Evolutionary conservation across 257 asterid genomes (phyloP).

Genomic region (Petunia secreta): DNA sequence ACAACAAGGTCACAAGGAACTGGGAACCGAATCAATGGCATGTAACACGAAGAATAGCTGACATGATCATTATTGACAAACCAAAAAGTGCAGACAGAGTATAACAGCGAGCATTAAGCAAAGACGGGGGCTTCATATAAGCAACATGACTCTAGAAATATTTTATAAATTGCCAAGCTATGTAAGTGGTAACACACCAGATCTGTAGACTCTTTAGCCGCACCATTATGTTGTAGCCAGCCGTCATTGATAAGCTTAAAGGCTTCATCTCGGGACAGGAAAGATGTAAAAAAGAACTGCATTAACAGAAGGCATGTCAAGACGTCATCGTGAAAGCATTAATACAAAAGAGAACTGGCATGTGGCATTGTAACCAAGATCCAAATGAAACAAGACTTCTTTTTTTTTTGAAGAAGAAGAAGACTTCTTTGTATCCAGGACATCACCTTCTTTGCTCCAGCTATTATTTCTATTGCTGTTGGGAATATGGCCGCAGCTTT

Average conservation of each 20-base stretch:
- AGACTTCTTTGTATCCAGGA: not conserved
- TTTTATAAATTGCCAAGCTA: slow-evolving; percentile 4
- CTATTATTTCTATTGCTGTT: slow-evolving; percentile 87
- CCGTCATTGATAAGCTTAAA: slow-evolving; percentile 90
- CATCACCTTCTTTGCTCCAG: slow-evolving; percentile 85
- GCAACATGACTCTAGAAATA: not conserved
- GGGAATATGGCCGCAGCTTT: slow-evolving; percentile 93
- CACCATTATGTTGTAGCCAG: slow-evolving; percentile 62
- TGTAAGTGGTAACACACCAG: slow-evolving; percentile 55
- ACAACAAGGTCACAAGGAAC: not conserved
- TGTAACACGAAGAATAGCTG: not conserved
- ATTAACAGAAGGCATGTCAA: slow-evolving; percentile 34
- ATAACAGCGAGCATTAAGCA: not conserved
- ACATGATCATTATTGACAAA: slow-evolving; percentile 14
- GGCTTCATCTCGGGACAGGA: slow-evolving; percentile 98
- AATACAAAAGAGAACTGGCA: slow-evolving; percentile 8
- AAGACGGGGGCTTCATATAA: not conserved
- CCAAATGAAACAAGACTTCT: too few species aligned
- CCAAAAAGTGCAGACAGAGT: not conserved
- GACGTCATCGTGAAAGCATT: not conserved
- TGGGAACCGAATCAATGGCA: not conserved
- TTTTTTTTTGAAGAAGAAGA: too few species aligned
- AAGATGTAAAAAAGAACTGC: slow-evolving; percentile 96
- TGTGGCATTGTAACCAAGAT: not conserved
- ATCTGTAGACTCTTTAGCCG: slow-evolving; percentile 51